A percentile compares a stretch with the other conserved stretches of the same genome.
Evolutionary conservation across 352 stramenopile species (phyloP).

Genomic region (Phytophthora sp.): DNA sequence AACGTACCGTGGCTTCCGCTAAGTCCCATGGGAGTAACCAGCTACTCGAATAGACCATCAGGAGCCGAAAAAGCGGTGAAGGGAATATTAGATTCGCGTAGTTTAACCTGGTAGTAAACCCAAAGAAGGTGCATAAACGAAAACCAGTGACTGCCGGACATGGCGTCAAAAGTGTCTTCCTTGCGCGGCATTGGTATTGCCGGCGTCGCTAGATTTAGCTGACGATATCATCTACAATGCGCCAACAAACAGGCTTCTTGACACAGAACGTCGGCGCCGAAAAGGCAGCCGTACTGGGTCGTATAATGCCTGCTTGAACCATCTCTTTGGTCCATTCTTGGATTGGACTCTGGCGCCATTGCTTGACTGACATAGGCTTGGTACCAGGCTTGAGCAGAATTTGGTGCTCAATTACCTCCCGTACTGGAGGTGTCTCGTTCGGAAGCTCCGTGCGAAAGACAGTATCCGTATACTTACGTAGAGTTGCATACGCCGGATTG

Average conservation of each 20-base stretch:
- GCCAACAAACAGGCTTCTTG: neutral
- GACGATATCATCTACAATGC: constrained; percentile 8
- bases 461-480: constrained; percentile 1
- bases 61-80: constrained; percentile 12
- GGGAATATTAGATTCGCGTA: constrained; percentile 4
- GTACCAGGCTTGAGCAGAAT: constrained; percentile 1
- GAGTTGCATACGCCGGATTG: constrained; percentile 1
- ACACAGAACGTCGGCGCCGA: neutral
- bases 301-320: neutral
- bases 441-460: neutral
- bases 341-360: constrained; percentile 9
- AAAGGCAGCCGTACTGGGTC: neutral
- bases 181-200: constrained; percentile 2
- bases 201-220: neutral
- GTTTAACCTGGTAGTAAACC: constrained; percentile 8
- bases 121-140: constrained; percentile 3
- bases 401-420: neutral
- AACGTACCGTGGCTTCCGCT: neutral
- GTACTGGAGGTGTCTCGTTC: neutral
- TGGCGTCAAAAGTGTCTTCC: constrained; percentile 1
- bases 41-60: constrained; percentile 5
- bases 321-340: constrained; percentile 1
- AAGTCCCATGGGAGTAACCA: constrained; percentile 3
- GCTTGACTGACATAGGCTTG: neutral
- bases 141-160: neutral